phyloP scores from a whole-genome alignment of 306 rosid genomes.

The Begonia masoniana region DNA sequence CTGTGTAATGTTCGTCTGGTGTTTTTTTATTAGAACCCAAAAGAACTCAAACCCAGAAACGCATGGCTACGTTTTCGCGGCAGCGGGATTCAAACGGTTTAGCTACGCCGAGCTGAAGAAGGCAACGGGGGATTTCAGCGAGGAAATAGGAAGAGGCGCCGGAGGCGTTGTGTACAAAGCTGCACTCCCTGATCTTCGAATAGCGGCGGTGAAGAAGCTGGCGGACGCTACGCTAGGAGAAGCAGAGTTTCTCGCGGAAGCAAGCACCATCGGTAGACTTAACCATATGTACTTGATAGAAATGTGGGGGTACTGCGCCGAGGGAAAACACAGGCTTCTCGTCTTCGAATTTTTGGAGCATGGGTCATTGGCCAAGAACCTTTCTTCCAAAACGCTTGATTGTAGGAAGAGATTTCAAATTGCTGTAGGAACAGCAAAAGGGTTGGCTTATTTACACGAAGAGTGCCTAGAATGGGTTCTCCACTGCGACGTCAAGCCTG shows the following conservation, averaged over 20 bases:
- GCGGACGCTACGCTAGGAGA: slow-evolving; percentile 31
- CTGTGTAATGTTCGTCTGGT: slow-evolving; percentile 23
- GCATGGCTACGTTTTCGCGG: slow-evolving; percentile 16
- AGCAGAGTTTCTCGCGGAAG: slow-evolving; percentile 49
- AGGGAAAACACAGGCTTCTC: slow-evolving; percentile 41
- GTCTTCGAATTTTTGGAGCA: slow-evolving; percentile 42
- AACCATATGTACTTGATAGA: slow-evolving; percentile 53
- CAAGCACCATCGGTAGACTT: slow-evolving; percentile 38
- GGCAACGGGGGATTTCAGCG: slow-evolving; percentile 28
- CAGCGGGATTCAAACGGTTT: slow-evolving; percentile 30
- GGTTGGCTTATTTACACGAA: slow-evolving; percentile 51
- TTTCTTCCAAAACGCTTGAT: slow-evolving; percentile 19
- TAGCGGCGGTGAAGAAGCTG: slow-evolving; percentile 31
- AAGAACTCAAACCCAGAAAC: not conserved
- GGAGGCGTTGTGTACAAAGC: slow-evolving; percentile 43
- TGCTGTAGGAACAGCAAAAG: slow-evolving; percentile 44
- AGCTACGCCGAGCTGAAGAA: slow-evolving; percentile 34
- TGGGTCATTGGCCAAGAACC: slow-evolving; percentile 32
- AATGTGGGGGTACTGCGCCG: slow-evolving; percentile 47
- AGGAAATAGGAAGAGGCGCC: slow-evolving; percentile 51
- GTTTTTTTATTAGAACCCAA: slow-evolving; percentile 7
- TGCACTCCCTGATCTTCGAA: slow-evolving; percentile 20
- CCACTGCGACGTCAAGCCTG: slow-evolving; percentile 70
- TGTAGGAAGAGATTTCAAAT: slow-evolving; percentile 33
- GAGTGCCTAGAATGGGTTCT: slow-evolving; percentile 65